Percentiles rank a stretch among this genome's conserved stretches.
phyloP scores from a whole-genome alignment of 805 yeast genomes.

The Ogataea minuta region DNA sequence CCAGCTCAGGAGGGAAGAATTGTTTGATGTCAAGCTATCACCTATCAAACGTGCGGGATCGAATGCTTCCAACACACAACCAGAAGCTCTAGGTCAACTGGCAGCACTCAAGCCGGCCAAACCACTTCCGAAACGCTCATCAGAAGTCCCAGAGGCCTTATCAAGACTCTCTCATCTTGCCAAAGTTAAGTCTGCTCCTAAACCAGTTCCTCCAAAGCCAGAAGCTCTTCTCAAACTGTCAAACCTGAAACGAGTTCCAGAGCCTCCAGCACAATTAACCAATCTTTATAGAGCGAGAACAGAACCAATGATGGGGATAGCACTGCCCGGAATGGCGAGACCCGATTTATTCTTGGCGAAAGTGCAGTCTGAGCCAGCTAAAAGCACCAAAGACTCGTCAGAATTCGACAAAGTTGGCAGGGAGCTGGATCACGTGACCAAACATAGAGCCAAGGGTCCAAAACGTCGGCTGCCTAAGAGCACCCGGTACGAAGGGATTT shows the following conservation, averaged over 20 bases:
- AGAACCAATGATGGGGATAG: conserved; percentile 14
- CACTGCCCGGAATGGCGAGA: conserved; percentile 26
- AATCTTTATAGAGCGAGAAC: conserved; percentile 6
- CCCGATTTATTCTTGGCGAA: conserved; percentile 19
- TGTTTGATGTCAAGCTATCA: conserved; percentile 11
- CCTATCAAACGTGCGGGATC: conserved; percentile 11
- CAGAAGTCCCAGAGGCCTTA: conserved; percentile 31
- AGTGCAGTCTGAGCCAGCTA: conserved; percentile 1
- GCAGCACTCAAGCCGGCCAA: conserved; percentile 19
- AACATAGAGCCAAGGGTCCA: conserved; percentile 50
- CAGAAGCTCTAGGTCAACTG: conserved; percentile 18
- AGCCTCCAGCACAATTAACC: background rate
- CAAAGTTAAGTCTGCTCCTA: conserved; percentile 20
- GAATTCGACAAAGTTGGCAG: conserved; percentile 24
- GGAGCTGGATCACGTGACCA: conserved; percentile 44
- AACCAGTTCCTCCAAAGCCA: conserved; percentile 22
- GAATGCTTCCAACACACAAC: conserved; percentile 8
- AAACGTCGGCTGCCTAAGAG: conserved; percentile 45
- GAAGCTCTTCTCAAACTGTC: conserved; percentile 26
- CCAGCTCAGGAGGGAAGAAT: conserved; percentile 1
- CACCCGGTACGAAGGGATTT: conserved; percentile 3
- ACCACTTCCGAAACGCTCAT: conserved; percentile 8
- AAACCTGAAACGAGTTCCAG: conserved; percentile 11
- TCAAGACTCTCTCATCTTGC: conserved; percentile 18
- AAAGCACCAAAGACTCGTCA: conserved; percentile 16